A percentile compares a stretch with the other conserved stretches of the same genome.
Evolutionary conservation across 352 stramenopile species (phyloP).

Genomic region (Peronospora destructor): DNA sequence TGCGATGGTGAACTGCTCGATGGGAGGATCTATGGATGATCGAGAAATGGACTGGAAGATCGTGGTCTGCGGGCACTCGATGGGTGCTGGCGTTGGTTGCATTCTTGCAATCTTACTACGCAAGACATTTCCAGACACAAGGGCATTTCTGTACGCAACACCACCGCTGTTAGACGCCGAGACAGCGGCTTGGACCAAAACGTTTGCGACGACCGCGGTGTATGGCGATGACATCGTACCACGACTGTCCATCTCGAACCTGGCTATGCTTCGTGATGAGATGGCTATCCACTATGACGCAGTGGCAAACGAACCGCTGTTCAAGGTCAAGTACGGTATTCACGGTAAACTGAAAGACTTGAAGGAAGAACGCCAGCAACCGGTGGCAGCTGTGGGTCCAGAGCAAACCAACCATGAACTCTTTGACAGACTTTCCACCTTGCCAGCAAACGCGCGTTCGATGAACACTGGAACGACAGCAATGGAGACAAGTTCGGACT

Average conservation of each 20-base stretch:
- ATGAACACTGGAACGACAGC: constrained; percentile 16
- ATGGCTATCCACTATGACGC: constrained; percentile 61
- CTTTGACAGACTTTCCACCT: constrained; percentile 14
- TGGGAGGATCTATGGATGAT: constrained; percentile 7
- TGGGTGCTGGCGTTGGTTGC: constrained; percentile 68
- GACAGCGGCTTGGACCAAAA: constrained; percentile 52
- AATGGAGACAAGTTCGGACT: constrained; percentile 18
- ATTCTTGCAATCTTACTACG: constrained; percentile 62
- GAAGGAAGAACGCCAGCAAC: constrained; percentile 20
- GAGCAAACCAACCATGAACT: constrained; percentile 7
- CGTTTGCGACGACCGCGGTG: constrained; percentile 59
- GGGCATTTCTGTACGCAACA: constrained; percentile 57
- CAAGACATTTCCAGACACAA: constrained; percentile 45
- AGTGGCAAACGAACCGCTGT: constrained; percentile 56
- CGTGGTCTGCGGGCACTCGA: constrained; percentile 75
- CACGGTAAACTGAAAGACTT: constrained; percentile 37
- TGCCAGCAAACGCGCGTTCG: constrained; percentile 13
- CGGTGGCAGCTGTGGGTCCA: constrained; percentile 15
- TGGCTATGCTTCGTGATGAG: constrained; percentile 57
- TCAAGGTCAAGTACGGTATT: constrained; percentile 46
- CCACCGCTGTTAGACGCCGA: constrained; percentile 58
- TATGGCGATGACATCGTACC: constrained; percentile 72
- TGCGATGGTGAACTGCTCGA: constrained; percentile 41
- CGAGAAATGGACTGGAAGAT: constrained; percentile 46
- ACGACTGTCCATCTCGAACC: constrained; percentile 58